Base-by-base conservation (phyloP, 1,284 basidiomycete species). In the Microbotryum intermedium region DNA sequence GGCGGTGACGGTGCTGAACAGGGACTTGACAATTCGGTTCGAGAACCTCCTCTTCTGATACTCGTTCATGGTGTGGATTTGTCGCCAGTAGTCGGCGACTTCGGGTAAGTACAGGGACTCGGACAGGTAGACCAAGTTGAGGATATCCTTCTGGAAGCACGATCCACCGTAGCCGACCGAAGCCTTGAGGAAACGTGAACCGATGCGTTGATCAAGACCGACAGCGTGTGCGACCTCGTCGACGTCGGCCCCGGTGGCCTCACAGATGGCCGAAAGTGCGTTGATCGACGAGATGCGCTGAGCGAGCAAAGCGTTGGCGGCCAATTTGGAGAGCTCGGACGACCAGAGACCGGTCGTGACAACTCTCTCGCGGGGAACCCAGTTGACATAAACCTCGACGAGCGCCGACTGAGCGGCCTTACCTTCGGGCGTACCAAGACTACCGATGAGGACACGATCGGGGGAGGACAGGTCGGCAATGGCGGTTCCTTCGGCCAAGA, bases 101-200 rank as follows among this genome's bases (percentile, higher is more conserved):
- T 95, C 89, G 51, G 91, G 90, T 57, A 99, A 80, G 76, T 97
- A 90, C 62, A 93, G 79, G 66, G 86, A 90, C 79, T 97, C 92
- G 74, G 85, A 88, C 45, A 97, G 83, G 79, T 99, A 99, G 55
- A 97, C 94, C 61, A 99, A 80, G 80, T 98, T 99, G 71, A 98
- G 84, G 74, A 98, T 97, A 75, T 98, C 94, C 77, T 95, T 95
- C 79, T 97, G 92, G 88, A 99, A 99, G 79, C 95, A 99, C 43
- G 88, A 92, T 42, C 94, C 94, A 68, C 94, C 94, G 72, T 97
- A 98, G n/a, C 94, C 90, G 65, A 93, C 88, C 47, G 86, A 88
- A 44, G 90, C 89, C 76, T 90, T 91, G 72, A 98, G 81, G 84
- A 98, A 99, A 76, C 90, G 94, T 72, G 90, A 83, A 5, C 95